A percentile compares a stretch with the other conserved stretches of the same genome.
These are phyloP conservation scores for Hypoxylon crocopeplum DNA, from an alignment of 495 filamentous ascomycete genomes.

Conservation along the genomic window DNA sequence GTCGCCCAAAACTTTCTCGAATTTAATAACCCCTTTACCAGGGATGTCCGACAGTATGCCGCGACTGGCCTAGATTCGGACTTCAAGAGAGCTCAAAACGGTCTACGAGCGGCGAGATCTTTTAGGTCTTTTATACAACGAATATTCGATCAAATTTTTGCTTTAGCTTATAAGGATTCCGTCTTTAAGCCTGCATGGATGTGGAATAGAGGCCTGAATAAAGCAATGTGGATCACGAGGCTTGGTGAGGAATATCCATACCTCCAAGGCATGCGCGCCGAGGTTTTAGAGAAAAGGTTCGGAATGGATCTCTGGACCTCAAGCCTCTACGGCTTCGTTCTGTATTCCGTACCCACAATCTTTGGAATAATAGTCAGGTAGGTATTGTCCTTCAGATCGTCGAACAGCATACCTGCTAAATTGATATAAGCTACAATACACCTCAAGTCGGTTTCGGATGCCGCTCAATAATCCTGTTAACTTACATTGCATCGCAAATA, in stretches of 20 bases:
- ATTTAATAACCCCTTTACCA: no score
- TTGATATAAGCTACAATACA: not conserved
- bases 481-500: slow-evolving; percentile 3
- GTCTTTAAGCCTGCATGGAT: slow-evolving; percentile 19
- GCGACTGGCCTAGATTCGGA: no score
- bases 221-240: slow-evolving; percentile 21
- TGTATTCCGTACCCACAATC: not conserved
- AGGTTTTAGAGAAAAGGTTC: not conserved
- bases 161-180: slow-evolving; percentile 10
- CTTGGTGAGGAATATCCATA: slow-evolving; percentile 3
- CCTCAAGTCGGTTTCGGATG: slow-evolving; percentile 7
- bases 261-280: not conserved
- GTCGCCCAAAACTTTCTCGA: not conserved
- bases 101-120: not conserved
- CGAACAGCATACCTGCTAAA: no score
- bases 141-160: slow-evolving; percentile 29
- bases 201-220: slow-evolving; percentile 27
- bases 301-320: not conserved
- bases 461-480: slow-evolving; percentile 5
- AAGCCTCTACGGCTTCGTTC: not conserved
- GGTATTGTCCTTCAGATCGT: not conserved
- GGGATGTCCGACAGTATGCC: no score
- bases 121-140: not conserved
- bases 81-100: no score
- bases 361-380: slow-evolving; percentile 1